Base-by-base conservation (phyloP, 495 filamentous ascomycete genomes). In the Talaromyces borbonicus region DNA sequence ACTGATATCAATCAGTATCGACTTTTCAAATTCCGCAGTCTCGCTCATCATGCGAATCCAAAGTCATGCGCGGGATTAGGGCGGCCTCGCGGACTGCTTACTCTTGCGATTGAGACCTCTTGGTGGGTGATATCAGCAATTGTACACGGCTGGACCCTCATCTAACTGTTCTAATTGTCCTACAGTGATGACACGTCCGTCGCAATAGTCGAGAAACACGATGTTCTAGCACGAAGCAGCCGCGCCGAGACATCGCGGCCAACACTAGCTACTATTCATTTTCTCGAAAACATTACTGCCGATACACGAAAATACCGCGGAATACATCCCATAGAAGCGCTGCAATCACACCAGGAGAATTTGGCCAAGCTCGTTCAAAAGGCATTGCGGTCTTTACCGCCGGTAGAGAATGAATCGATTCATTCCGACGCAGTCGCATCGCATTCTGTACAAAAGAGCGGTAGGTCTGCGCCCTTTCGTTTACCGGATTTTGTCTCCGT, bases 31-130 rank as follows among this genome's bases (percentile, higher is more conserved):
- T n/a, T n/a, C n/a, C 11, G 9, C 12, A 8, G 14, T 14, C 38
- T 12, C 24, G n/a, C 38, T 15, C 38, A 41, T 24, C 15, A 41
- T 41, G 38, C 14, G n/a, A 7, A 24, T 40, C 12, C 6, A 8
- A 35, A 7, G 27, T 18, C 20, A 22, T 41, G 4, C 7, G 18
- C 11, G 8, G 11, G 14, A 15, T 19, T n/a, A 25, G 26, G 31
- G 43, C 58, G 55, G 0, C n/a, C n/a, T n/a, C 73, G 74, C 20
- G 58, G 61, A 6, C 67, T 86, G 35, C 59, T 85, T 12, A 90
- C 85, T 0, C 79, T 97, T 26, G 90, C 86, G 14, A 94, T 97
- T 58, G 90, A 97, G 68, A 86, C 85, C 12, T 95, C 90, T n/a
- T 97, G 82, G 75, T 79, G 56, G 48, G 59, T n/a, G n/a, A n/a